Percentiles rank a stretch among this genome's conserved stretches.
Evolutionary conservation across 2,329 filamentous ascomycete species (phyloP).

Genomic region (Iodosphaeria phyllophila): DNA sequence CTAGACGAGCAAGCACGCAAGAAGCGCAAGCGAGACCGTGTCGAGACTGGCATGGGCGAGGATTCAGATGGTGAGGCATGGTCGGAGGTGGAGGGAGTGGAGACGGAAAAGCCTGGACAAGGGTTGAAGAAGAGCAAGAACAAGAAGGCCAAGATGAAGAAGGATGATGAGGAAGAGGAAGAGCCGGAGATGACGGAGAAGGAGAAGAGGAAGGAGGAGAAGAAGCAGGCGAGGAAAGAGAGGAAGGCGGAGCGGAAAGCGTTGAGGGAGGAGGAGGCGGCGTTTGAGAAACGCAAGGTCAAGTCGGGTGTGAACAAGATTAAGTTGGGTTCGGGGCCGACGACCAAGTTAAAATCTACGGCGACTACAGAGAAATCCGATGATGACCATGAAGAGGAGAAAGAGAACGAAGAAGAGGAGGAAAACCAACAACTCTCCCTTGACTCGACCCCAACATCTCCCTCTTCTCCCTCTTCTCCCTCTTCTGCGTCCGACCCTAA

Average conservation of each 20-base stretch:
- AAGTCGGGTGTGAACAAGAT: conserved; percentile 16
- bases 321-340: conserved; percentile 14
- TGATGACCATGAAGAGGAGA: too few species aligned
- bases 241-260: conserved; percentile 19
- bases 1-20: conserved; percentile 64
- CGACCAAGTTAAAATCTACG: conserved; percentile 5
- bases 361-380: conserved; percentile 8
- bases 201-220: conserved; percentile 26
- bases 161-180: conserved; percentile 18
- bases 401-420: conserved; percentile 28
- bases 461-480: conserved; percentile 37
- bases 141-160: conserved; percentile 28
- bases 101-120: conserved; percentile 42
- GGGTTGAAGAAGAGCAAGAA: conserved; percentile 41
- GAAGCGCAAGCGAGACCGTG: conserved; percentile 51
- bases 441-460: conserved; percentile 15
- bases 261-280: conserved; percentile 18
- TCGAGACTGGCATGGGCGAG: conserved; percentile 25
- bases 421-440: conserved; percentile 20
- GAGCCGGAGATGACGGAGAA: conserved; percentile 31
- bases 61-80: too few species aligned
- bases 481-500: conserved; percentile 44
- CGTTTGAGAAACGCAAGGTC: conserved; percentile 19
- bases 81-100: conserved; percentile 29
- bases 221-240: conserved; percentile 30